Evolutionary conservation across 129 eudicot species (phyloP).

Genomic region (Lactuca saligna): DNA sequence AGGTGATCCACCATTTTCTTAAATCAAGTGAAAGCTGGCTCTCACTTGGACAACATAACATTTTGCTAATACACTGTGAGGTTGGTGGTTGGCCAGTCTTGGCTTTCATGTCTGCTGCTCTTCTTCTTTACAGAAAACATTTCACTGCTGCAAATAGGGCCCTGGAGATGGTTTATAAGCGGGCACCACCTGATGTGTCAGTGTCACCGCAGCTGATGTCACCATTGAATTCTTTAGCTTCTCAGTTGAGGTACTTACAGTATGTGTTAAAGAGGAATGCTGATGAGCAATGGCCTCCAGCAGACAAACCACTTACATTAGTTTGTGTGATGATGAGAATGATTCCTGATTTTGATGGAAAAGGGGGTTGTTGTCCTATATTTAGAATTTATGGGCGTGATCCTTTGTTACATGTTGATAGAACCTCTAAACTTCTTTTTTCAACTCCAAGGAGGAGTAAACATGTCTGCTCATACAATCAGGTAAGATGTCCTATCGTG

Average conservation of each 20-base stretch:
- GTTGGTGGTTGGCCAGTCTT: too few species aligned
- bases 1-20: constrained; percentile 74
- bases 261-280: constrained; percentile 71
- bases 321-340: constrained; percentile 78
- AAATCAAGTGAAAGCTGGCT: constrained; percentile 49
- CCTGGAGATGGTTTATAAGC: constrained; percentile 70
- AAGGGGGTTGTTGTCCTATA: too few species aligned
- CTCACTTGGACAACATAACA: too few species aligned
- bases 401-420: constrained; percentile 43
- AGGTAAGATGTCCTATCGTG: constrained; percentile 40
- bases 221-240: constrained; percentile 69
- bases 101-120: too few species aligned
- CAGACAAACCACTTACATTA: constrained; percentile 67
- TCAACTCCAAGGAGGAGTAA: constrained; percentile 71
- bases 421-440: constrained; percentile 64
- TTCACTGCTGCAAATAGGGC: constrained; percentile 64
- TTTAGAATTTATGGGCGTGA: too few species aligned
- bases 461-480: constrained; percentile 68
- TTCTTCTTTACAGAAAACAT: constrained; percentile 42
- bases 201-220: constrained; percentile 42
- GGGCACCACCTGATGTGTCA: constrained; percentile 65
- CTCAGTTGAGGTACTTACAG: constrained; percentile 81
- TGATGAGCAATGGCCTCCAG: constrained; percentile 82
- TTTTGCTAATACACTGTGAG: too few species aligned
- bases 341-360: background rate